Percentiles rank a stretch among this genome's conserved stretches.
Conservation (phyloP, 306 rosid species). For the Crataegus laevigata region DNA sequence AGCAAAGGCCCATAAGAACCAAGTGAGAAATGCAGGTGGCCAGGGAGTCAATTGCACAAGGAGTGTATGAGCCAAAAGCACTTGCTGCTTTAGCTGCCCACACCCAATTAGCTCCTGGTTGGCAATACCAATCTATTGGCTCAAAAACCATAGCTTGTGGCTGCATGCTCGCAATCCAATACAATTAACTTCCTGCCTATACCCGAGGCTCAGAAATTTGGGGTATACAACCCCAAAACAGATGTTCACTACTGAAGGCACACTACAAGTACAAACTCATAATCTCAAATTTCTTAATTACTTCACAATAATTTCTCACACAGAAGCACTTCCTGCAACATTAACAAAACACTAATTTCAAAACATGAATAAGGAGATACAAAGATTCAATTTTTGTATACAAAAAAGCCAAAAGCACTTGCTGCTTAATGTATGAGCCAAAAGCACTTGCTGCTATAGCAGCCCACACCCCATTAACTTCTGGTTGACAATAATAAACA, state of each 20-base stretch:
- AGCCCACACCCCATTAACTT: too few species aligned
- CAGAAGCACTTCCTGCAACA: slow-evolving; percentile 8
- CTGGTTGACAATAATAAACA: too few species aligned
- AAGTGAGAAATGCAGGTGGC: slow-evolving; percentile 59
- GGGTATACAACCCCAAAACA: slow-evolving; percentile 2
- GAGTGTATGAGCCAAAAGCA: slow-evolving; percentile 76
- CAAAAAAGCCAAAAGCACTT: too few species aligned
- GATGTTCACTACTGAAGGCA: background rate
- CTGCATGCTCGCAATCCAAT: too few species aligned
- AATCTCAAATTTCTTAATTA: background rate
- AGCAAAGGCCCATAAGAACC: slow-evolving; percentile 54
- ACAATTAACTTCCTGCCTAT: too few species aligned
- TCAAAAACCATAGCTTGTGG: slow-evolving; percentile 40
- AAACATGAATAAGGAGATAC: background rate
- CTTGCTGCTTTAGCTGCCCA: slow-evolving; percentile 49
- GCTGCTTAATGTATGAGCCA: too few species aligned
- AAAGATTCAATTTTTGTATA: background rate
- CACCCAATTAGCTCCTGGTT: slow-evolving; percentile 43
- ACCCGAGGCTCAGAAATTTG: too few species aligned
- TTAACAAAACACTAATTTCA: background rate
- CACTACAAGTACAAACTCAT: background rate
- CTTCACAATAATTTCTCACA: background rate
- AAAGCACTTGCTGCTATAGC: too few species aligned
- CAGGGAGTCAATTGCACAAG: slow-evolving; percentile 70
- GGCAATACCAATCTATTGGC: slow-evolving; percentile 70